Base-by-base conservation (phyloP, 2,329 filamentous ascomycete species). In the Colletotrichum gigasporum region DNA sequence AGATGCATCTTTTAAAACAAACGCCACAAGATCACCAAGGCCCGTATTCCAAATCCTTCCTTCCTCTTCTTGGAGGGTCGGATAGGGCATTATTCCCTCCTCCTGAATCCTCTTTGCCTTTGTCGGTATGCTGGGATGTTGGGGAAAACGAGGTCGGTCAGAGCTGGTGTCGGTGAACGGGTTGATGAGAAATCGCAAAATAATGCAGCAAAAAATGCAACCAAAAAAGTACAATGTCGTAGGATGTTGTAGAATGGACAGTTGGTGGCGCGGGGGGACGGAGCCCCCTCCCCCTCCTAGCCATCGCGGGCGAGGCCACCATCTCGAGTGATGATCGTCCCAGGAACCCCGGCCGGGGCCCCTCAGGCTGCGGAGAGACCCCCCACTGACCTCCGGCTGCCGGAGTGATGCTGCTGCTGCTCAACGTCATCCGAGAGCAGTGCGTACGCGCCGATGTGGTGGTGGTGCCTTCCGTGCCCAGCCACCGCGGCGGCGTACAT, bases 401-500 rank as follows among this genome's bases (percentile, higher is more conserved):
- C 18, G 2, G 42, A 26, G 42, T 55, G 53, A 11, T 63, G 53
- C n/a, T 53, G 57, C 1, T 61, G 57, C 9, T 39, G 48, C 3
- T 53, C 35, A 11, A 34, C 53, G 18, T 63, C 60, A 11, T 63
- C 60, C 10, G 53, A 58, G 16, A 63, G 44, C 26, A 63, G 41
- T 14, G 41, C 47, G 41, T 56, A 63, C 3, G 44, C 57, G n/a
- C 44, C 20, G 16, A 57, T 3, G 4, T 56, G 53, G 8, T 58
- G 55, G 10, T 53, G 51, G 2, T 62, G 60, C 22, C 44, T 26
- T 2, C 44, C 42, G 35, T 63, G 63, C 12, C 28, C 20, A 4
- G 39, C 54, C 42, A 34, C 35, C 5, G 48, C 22, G 5, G 61
- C 41, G 18, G 61, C 48, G 42, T 64, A 64, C 61, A 67, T 56